Evolutionary conservation across 495 filamentous ascomycete species (phyloP), one percentile per base, ranked within the genome.

Genomic region (Penicillium ucsense): DNA sequence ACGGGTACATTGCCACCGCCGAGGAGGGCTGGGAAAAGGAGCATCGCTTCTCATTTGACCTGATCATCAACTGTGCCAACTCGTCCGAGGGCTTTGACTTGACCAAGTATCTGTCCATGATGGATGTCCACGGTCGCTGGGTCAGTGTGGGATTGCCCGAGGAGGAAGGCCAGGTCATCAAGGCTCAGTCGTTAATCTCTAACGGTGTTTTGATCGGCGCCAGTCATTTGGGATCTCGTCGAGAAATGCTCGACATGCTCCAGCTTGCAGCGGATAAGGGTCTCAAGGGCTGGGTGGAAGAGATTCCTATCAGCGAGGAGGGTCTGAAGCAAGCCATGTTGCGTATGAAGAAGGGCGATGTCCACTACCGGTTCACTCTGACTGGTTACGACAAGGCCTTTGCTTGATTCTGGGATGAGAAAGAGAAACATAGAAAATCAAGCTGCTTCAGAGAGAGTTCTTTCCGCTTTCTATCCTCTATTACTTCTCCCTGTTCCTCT

Each of bases 61-160:
- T 88, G 57, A 80, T 88, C 56, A 70, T 91, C 56, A 88, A 86
- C 73, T 73, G 72, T 45, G 78, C 86, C 38, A 81, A 88, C 55
- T 78, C 78, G 52, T 85, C 82, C 20, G 59, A 84, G 67, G 71
- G 75, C 47, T 84, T 87, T 65, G 74, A 86, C 56, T 57, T 94
- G 30, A 60, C 70, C 41, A 77, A 81, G 7, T 95, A 94, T 61
- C 71, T 94, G 51, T 77, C 75, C 41, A 78, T 88, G 50, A 76
- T 96, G 54, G 86, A 89, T 62, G 80, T 95, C 47, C 88, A 89
- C 63, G 88, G 86, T 47, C 77, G 73, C 48, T 91, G 88, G 79
- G 76, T 94, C 48, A 83, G 80, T 45, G 86, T 92, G 36, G 89
- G 90, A 2, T 67, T 95, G 50, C 89, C 89, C 3, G 88, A 94